These are phyloP conservation scores for Yamadazyma sp. DNA, from an alignment of 805 yeast species.

Conservation along the genomic window DNA sequence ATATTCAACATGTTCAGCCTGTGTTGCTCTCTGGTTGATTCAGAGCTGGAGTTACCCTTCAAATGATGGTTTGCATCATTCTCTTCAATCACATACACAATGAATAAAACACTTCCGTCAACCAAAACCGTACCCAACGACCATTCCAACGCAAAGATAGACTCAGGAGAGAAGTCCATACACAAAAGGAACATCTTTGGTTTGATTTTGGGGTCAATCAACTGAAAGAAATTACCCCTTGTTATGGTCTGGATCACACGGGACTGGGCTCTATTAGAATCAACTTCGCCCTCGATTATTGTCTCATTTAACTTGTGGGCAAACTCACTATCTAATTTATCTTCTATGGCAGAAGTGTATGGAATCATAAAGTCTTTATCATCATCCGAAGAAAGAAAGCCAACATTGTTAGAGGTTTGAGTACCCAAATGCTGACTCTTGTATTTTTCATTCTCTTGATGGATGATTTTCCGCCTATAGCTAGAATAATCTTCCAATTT, in stretches of 20 bases:
- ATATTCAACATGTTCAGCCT: slow-evolving; percentile 40
- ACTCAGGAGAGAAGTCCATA: slow-evolving; percentile 80
- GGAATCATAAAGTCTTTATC: slow-evolving; percentile 49
- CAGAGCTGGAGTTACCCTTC: slow-evolving; percentile 38
- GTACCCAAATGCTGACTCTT: slow-evolving; percentile 1
- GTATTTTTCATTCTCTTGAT: slow-evolving; percentile 48
- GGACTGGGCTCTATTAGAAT: slow-evolving; percentile 50
- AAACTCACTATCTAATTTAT: slow-evolving; percentile 58
- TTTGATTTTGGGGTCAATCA: slow-evolving; percentile 42
- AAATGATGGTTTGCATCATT: slow-evolving; percentile 42
- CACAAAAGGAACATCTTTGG: slow-evolving; percentile 71
- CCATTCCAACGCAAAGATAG: slow-evolving; percentile 83
- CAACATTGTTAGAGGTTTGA: slow-evolving; percentile 16
- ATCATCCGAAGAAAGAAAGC: slow-evolving; percentile 14
- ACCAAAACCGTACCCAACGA: slow-evolving; percentile 80
- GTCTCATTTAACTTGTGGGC: slow-evolving; percentile 56
- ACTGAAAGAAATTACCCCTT: slow-evolving; percentile 62
- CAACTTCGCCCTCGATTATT: slow-evolving; percentile 55
- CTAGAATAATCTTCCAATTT: slow-evolving; percentile 57
- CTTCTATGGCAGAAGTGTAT: slow-evolving; percentile 67
- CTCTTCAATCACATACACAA: slow-evolving; percentile 60
- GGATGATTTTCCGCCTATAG: slow-evolving; percentile 58
- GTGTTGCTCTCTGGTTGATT: slow-evolving; percentile 35
- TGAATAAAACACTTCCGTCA: slow-evolving; percentile 78
- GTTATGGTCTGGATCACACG: slow-evolving; percentile 70